Percentiles rank a stretch among this genome's conserved stretches.
Conservation (phyloP, 208 protist species). For the Leishmania guyanensis region DNA sequence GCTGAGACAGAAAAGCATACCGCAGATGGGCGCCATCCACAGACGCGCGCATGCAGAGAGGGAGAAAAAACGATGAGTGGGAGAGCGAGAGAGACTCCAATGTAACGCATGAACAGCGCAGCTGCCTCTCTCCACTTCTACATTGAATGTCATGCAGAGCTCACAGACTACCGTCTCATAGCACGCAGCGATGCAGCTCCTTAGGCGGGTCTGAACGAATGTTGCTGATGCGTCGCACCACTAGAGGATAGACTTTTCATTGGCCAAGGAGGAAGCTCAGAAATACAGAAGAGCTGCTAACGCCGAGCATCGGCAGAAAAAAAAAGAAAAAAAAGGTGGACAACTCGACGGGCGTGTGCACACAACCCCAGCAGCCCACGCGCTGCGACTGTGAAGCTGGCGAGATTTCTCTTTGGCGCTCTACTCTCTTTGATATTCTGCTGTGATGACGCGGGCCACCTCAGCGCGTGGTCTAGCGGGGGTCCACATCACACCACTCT, state of each 20-base stretch:
- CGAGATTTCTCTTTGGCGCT: background rate
- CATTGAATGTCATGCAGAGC: background rate
- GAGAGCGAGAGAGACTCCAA: background rate
- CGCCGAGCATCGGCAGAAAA: no score
- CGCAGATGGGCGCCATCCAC: background rate
- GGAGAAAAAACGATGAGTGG: background rate
- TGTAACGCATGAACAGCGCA: background rate
- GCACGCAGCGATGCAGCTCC: background rate
- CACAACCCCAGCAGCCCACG: background rate
- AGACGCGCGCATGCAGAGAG: background rate
- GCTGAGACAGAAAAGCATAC: background rate
- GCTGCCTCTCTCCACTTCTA: background rate
- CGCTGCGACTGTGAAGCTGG: background rate
- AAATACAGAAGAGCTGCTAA: background rate
- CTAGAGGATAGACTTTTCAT: no score
- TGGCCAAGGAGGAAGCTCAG: background rate
- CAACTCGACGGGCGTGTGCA: no score
- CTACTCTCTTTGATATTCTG: background rate
- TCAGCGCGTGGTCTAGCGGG: background rate
- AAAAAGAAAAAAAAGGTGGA: no score
- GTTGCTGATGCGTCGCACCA: background rate
- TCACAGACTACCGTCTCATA: background rate
- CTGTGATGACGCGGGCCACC: background rate
- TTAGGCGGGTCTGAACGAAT: no score
- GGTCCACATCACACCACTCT: background rate